phyloP scores from a whole-genome alignment of 768 basidiomycete genomes.

The Psilocybe tampanensis region DNA sequence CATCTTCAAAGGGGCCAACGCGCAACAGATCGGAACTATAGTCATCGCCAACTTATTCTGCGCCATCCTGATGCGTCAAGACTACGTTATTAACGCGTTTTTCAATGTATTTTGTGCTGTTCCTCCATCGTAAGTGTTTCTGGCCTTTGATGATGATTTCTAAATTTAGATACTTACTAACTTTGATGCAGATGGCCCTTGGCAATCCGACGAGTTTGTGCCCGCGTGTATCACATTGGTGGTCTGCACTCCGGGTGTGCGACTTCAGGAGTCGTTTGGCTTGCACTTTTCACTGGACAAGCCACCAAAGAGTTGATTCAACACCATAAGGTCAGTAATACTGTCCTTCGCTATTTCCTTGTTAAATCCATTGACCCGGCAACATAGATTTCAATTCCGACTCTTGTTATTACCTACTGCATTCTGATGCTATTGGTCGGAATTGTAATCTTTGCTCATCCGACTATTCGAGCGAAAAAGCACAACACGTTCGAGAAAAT shows the following conservation, averaged over 20 bases:
- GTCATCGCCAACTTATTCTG: constrained; percentile 51
- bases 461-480: constrained; percentile 43
- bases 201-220: constrained; percentile 51
- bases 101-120: constrained; percentile 54
- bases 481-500: constrained; percentile 57
- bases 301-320: constrained; percentile 51
- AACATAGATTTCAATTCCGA: constrained; percentile 44
- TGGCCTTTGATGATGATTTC: neutral
- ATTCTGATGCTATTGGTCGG: constrained; percentile 49
- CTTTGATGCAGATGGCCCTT: constrained; percentile 49
- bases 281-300: constrained; percentile 49
- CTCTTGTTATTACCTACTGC: constrained; percentile 52
- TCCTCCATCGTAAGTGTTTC: constrained; percentile 46
- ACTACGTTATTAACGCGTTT: constrained; percentile 61
- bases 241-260: constrained; percentile 64
- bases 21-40: constrained; percentile 39
- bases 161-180: constrained; percentile 3
- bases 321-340: constrained; percentile 32
- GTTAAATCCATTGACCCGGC: neutral
- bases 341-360: neutral
- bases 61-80: constrained; percentile 51
- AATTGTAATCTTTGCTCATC: constrained; percentile 56
- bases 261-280: constrained; percentile 55
- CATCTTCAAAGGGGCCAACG: constrained; percentile 34
- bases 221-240: constrained; percentile 61